Base-by-base conservation (phyloP, 768 basidiomycete genomes). In the Zangia roseola region DNA sequence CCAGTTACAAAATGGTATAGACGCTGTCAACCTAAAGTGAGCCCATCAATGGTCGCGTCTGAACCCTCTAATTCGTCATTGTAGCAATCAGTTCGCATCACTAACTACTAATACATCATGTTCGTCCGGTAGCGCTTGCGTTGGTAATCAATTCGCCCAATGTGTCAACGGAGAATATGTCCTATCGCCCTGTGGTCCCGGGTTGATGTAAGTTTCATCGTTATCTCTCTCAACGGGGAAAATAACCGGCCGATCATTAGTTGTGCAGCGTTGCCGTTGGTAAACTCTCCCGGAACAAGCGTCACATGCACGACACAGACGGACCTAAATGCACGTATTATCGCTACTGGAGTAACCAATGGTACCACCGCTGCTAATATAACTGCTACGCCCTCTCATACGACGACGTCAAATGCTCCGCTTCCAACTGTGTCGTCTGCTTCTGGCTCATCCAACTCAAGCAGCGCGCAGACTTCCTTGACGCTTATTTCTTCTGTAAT, bases 231-330 rank as follows among this genome's bases (percentile, higher is more conserved):
- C 24, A 36, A 13, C 31, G 25, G 17, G 45, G n/a, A 10, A 6
- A 45, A 41, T 40, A 10, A 49, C 21, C 14, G 3, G 16, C 37
- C 31, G 12, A 39, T 42, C 24, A 9, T 40, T 17, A 61, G 60
- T 3, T 62, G 60, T 50, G 59, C 50, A 33, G 81, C 81, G 2
- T 64, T 84, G 28, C 82, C 83, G 13, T 61, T 78, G 23, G 74
- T 74, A 26, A 76, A 77, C 62, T 63, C 68, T 2, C 50, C 73
- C 1, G 82, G 82, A 33, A 82, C 79, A 9, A 70, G 55, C 33
- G 71, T 83, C 48, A 71, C 75, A 25, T 84, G 81, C 63, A 77
- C 75, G 2, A 78, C 79, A 6, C 62, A 69, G 40, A 67, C 68
- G 17, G 78, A 83, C 62, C 54, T 73, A 19, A 68, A 72, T 44